These are phyloP conservation scores for Aspergillus pseudoterreus DNA, from an alignment of 2,329 filamentous ascomycete genomes.

Conservation along the genomic window DNA sequence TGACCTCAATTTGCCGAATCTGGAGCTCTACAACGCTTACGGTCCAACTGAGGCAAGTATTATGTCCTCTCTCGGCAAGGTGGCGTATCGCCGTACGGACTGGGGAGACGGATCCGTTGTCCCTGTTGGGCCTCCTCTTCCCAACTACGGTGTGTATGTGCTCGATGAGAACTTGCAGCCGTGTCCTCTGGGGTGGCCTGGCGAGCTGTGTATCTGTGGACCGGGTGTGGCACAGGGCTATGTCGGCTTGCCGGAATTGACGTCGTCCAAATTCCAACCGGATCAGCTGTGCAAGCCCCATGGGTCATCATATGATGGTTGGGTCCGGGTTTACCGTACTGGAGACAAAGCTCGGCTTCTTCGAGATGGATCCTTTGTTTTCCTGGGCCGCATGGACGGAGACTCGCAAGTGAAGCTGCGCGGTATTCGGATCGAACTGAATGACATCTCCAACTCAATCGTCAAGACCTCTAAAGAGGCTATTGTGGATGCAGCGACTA, in stretches of 20 bases:
- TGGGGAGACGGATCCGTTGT: background rate
- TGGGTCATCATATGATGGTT: slow-evolving; percentile 1
- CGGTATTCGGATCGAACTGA: slow-evolving; percentile 39
- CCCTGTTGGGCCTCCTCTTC: slow-evolving; percentile 16
- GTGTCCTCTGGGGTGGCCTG: slow-evolving; percentile 38
- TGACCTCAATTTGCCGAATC: background rate
- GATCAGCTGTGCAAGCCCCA: background rate
- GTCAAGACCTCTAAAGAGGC: slow-evolving; percentile 22
- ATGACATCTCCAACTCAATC: slow-evolving; percentile 38
- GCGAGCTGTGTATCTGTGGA: slow-evolving; percentile 43
- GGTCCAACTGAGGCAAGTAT: background rate
- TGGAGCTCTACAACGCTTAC: background rate
- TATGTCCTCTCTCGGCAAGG: background rate
- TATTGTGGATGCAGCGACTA: slow-evolving; percentile 19
- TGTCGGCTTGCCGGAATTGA: slow-evolving; percentile 11
- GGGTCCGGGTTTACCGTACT: slow-evolving; percentile 19
- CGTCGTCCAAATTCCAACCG: slow-evolving; percentile 3
- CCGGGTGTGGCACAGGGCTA: slow-evolving; percentile 22
- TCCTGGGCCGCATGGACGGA: slow-evolving; percentile 16
- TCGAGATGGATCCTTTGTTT: slow-evolving; percentile 18
- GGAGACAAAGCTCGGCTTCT: slow-evolving; percentile 19
- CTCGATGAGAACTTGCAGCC: slow-evolving; percentile 37
- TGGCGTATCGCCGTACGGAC: background rate
- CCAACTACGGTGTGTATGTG: slow-evolving; percentile 34
- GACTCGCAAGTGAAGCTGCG: slow-evolving; percentile 19